phyloP scores from a whole-genome alignment of 202 grass and related monocot genomes.

The Schoenoplectus tabernaemontani region DNA sequence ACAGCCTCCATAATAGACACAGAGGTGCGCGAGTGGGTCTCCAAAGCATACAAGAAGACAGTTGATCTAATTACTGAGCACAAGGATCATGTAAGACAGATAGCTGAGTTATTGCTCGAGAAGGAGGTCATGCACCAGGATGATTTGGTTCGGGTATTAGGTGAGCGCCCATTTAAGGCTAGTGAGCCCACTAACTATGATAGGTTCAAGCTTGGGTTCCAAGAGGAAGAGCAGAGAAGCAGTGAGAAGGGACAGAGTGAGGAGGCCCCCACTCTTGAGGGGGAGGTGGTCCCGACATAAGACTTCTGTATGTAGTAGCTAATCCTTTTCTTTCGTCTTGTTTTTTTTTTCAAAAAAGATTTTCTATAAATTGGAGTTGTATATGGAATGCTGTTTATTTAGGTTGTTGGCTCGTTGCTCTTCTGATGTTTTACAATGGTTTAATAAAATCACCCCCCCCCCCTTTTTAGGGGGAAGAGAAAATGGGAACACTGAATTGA shows the following conservation, averaged over 20 bases:
- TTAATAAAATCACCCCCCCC: too few relatives aligned
- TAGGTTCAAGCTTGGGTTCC: conserved; percentile 72
- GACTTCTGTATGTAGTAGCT: conserved; percentile 1
- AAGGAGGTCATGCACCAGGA: conserved; percentile 89
- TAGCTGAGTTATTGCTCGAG: conserved; percentile 77
- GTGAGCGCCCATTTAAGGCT: conserved; percentile 59
- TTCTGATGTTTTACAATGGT: background rate
- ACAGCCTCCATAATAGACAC: conserved; percentile 63
- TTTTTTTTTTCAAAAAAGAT: background rate
- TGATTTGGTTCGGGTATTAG: conserved; percentile 62
- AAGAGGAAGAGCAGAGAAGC: conserved; percentile 37
- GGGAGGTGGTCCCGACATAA: conserved; percentile 38
- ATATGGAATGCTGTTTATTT: background rate
- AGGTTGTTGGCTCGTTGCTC: background rate
- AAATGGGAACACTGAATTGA: too few relatives aligned
- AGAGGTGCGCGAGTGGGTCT: conserved; percentile 81
- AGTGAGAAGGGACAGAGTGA: conserved; percentile 28
- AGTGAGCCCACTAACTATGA: conserved; percentile 63
- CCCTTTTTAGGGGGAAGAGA: too few relatives aligned
- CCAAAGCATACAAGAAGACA: conserved; percentile 57
- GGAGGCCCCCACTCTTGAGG: conserved; percentile 30
- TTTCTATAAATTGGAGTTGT: conserved; percentile 18
- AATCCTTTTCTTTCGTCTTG: background rate
- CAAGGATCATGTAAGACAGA: conserved; percentile 61
- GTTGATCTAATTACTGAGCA: conserved; percentile 55